Evolutionary conservation across 768 basidiomycete species (phyloP), one percentile per base, ranked within the genome.

Genomic region (Phylloporus sp.): DNA sequence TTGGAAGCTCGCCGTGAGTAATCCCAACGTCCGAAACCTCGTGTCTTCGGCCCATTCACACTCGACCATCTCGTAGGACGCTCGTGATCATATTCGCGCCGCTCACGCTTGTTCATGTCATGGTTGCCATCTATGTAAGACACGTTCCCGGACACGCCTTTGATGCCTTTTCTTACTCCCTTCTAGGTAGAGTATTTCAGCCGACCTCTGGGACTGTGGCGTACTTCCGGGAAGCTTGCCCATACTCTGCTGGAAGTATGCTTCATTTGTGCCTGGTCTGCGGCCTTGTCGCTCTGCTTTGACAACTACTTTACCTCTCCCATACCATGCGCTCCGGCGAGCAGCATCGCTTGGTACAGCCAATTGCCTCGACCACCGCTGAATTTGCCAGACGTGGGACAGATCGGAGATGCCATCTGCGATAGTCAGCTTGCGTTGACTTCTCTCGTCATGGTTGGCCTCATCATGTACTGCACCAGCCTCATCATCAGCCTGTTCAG

Each of bases 211-310:
- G 93, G 92, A n/a, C 71, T 95, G 24, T 95, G 93, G 93, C 76
- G 79, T 42, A 91, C 92, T 26, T 90, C 89, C 26, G 81, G 74
- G 40, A 94, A 94, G 67, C 78, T 93, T 29, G 80, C 86, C 3
- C 84, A 93, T 60, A 94, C 91, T 7, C 78, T 94, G 26, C 77
- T 82, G 37, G 93, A 95, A 71, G 86, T 92, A 36, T 72, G 90
- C 44, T 92, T 90, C 64, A 91, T 92, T 56, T 94, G 91, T 67
- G 80, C 86, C n/a, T 95, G 91, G 90, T 90, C 89, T 47, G 87
- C 90, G 26, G 83, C 86, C 14, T 76, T 94, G 44, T 89, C 90
- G 15, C 82, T 94, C 43, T 82, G 80, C 52, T 90, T 94, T 68
- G 90, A 94, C 73, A 90, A 95, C 61, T 91, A 84, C 67, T 91